Base-by-base conservation (phyloP, 352 stramenopile genomes). In the Phytophthora crassamura region DNA sequence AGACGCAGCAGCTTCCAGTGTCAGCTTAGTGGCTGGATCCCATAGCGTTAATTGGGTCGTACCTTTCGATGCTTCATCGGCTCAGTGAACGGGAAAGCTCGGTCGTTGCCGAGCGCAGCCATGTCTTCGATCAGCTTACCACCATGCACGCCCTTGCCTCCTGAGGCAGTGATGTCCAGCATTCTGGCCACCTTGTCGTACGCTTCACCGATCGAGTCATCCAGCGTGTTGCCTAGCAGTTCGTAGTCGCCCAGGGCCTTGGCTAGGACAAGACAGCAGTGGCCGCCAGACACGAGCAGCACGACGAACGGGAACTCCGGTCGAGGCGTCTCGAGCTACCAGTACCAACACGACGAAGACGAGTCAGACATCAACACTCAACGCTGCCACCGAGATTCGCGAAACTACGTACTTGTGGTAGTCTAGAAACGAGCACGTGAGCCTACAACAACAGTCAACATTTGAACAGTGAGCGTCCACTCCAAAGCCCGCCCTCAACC, bases 131-230 rank as follows among this genome's bases (percentile, higher is more conserved):
- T 89, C n/a, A 98, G 81, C 4, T 93, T 91, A 16, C 98, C 98
- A 5, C 97, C 94, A 34, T 98, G 95, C 4, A 87, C 71, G 1
- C 70, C 74, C 18, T 86, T 73, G 30, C 77, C 71, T 36, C 39
- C 45, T 22, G 40, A 58, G 7, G 59, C 70, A 47, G 80, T 81
- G 45, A 99, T 76, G 38, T 94, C 78, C 7, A 99, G 76, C 72
- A 99, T 92, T 33, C 97, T 86, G 9, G 97, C 98, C 15, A 98
- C 97, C 80, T 99, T 99, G 67, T 99, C 98, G 66, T 98, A 99
- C 6, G 96, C 96, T 82, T 99, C 98, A 12, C 98, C 98, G 2
- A 99, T 77, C 1, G 97, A 98, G 74, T 99, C 98, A 59, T 99
- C 98, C 2, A 99, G 74, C 2, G 98, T 99, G 42, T 97, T 98